phyloP scores from a whole-genome alignment of 805 yeast genomes.

The Cyberlindnera bimundalis region DNA sequence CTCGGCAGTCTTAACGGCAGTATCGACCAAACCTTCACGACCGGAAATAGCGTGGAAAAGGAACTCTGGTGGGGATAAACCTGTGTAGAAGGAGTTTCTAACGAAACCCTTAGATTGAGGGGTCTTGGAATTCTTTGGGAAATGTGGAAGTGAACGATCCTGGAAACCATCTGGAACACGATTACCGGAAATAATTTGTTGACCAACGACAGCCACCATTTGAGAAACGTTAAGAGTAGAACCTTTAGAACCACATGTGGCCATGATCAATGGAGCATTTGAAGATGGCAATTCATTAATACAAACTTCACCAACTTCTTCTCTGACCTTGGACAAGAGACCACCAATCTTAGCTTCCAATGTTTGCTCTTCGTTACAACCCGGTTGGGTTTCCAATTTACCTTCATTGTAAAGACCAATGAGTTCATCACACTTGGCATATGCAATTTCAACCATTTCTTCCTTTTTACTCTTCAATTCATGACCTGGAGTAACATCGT shows the following conservation, averaged over 20 bases:
- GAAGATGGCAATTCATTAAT: conserved; percentile 83
- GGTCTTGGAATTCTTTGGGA: conserved; percentile 90
- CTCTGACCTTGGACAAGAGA: conserved; percentile 92
- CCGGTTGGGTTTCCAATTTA: conserved; percentile 95
- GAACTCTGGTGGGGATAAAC: conserved; percentile 94
- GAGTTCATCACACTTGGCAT: conserved; percentile 85
- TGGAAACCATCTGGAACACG: conserved; percentile 99
- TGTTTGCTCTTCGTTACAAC: conserved; percentile 98
- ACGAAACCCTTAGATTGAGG: conserved; percentile 99
- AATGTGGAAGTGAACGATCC: conserved; percentile 96
- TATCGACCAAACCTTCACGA: conserved; percentile 98
- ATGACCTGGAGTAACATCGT: conserved; percentile 91
- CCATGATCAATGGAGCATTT: conserved; percentile 97
- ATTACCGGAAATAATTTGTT: conserved; percentile 96
- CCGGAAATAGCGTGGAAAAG: conserved; percentile 98
- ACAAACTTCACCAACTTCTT: conserved; percentile 98
- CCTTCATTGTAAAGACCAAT: conserved; percentile 78
- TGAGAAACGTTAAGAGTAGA: conserved; percentile 97
- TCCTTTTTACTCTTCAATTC: conserved; percentile 78
- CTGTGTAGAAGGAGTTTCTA: conserved; percentile 90
- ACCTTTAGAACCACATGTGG: conserved; percentile 99
- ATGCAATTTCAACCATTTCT: conserved; percentile 84
- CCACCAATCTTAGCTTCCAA: conserved; percentile 98
- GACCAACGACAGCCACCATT: conserved; percentile 99
- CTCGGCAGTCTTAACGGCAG: conserved; percentile 99